phyloP scores from a whole-genome alignment of 139 green algal genomes.

The Pedinophyceae sp. region DNA sequence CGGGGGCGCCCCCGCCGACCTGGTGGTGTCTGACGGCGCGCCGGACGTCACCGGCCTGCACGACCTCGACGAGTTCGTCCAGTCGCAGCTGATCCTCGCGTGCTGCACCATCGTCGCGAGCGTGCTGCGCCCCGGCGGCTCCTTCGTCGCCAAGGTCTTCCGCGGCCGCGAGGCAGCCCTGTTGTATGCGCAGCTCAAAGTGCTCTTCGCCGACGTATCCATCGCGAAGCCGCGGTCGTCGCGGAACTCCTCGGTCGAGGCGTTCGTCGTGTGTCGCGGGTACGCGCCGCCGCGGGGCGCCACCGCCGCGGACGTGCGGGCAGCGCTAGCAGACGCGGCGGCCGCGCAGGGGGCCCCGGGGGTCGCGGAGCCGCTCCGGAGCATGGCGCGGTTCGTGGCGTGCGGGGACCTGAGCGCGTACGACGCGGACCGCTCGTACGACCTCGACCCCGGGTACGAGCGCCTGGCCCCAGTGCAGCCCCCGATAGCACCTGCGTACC shows the following conservation, averaged over 20 bases:
- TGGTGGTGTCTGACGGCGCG: slow-evolving; percentile 92
- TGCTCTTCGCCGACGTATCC: slow-evolving; percentile 80
- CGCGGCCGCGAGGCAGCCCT: slow-evolving; percentile 73
- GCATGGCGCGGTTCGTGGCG: slow-evolving; percentile 75
- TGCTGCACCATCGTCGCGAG: slow-evolving; percentile 66
- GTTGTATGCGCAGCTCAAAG: slow-evolving; percentile 70
- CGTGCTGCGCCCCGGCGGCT: slow-evolving; percentile 67
- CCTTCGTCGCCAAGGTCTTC: slow-evolving; percentile 92
- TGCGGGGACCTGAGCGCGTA: slow-evolving; percentile 63
- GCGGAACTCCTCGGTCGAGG: slow-evolving; percentile 84
- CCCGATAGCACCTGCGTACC: slow-evolving; percentile 73
- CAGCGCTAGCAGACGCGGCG: background rate
- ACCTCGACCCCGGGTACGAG: slow-evolving; percentile 17
- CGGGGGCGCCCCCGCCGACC: slow-evolving; percentile 62
- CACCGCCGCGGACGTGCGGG: background rate
- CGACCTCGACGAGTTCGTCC: slow-evolving; percentile 95
- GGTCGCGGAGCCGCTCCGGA: background rate
- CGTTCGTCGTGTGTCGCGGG: slow-evolving; percentile 85
- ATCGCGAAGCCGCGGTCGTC: slow-evolving; percentile 86
- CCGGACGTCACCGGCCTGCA: slow-evolving; percentile 98
- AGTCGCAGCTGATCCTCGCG: slow-evolving; percentile 87
- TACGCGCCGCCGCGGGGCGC: slow-evolving; percentile 35
- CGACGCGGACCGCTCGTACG: slow-evolving; percentile 2
- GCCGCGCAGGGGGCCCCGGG: too few relatives aligned
- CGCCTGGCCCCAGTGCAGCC: slow-evolving; percentile 61